A percentile compares a stretch with the other conserved stretches of the same genome.
Conservation (phyloP, 352 stramenopile species). For the Globisporangium megalacanthum region DNA sequence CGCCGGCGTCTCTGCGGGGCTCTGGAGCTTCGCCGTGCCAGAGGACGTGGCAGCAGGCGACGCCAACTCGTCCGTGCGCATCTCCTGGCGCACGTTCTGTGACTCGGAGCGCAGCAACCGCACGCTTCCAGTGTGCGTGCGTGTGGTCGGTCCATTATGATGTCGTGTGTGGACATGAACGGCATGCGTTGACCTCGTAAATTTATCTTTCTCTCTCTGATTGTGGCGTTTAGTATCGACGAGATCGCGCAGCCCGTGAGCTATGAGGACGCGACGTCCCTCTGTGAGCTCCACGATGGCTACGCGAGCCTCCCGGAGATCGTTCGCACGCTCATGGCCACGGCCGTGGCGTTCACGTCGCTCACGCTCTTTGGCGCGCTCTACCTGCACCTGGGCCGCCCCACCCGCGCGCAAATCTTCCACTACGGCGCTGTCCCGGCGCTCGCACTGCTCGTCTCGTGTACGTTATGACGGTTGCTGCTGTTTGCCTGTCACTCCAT, state of each 20-base stretch:
- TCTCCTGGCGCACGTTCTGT: slow-evolving; percentile 57
- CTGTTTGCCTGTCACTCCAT: too few species aligned
- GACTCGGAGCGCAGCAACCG: slow-evolving; percentile 19
- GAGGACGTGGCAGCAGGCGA: slow-evolving; percentile 15
- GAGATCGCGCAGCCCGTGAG: slow-evolving; percentile 13
- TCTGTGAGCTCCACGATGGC: slow-evolving; percentile 29
- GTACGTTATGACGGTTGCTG: slow-evolving; percentile 12
- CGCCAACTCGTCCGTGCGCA: slow-evolving; percentile 23
- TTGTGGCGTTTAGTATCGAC: not conserved
- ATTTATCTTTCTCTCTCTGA: too few species aligned
- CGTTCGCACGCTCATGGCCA: slow-evolving; percentile 39
- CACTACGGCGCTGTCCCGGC: slow-evolving; percentile 51
- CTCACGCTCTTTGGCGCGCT: slow-evolving; percentile 39
- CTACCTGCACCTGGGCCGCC: slow-evolving; percentile 63
- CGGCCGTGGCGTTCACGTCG: slow-evolving; percentile 36
- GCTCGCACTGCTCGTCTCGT: slow-evolving; percentile 39
- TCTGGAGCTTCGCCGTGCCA: slow-evolving; percentile 43
- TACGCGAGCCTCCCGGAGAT: slow-evolving; percentile 23
- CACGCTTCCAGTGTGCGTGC: slow-evolving; percentile 20
- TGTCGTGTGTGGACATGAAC: too few species aligned
- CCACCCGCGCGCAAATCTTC: slow-evolving; percentile 54
- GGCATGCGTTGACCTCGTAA: too few species aligned
- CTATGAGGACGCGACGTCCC: slow-evolving; percentile 13
- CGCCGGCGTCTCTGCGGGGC: slow-evolving; percentile 37
- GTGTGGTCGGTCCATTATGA: too few species aligned